Conservation (phyloP, 192 early-diverging fungal species). For the Pilaira anomala region DNA sequence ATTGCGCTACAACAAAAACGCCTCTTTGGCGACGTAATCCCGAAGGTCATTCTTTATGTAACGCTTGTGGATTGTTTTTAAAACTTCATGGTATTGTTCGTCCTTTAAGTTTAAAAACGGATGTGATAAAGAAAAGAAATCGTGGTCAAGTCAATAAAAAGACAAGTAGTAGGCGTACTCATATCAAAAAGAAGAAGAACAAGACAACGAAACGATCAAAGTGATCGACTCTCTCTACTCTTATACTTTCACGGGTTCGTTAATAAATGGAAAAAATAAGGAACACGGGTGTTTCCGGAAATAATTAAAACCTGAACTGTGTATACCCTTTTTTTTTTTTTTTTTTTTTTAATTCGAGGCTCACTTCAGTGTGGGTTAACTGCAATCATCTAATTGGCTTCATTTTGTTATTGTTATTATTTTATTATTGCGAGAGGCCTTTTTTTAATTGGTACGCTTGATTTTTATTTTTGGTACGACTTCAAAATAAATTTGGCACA, state of each 20-base stretch:
- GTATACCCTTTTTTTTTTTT: background rate
- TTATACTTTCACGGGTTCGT: constrained; percentile 10
- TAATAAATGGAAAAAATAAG: too few species aligned
- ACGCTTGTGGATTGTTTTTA: constrained; percentile 90
- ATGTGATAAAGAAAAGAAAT: constrained; percentile 84
- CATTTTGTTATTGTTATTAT: too few species aligned
- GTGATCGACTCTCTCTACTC: too few species aligned
- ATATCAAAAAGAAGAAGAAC: background rate
- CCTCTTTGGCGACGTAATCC: constrained; percentile 86
- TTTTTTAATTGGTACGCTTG: too few species aligned
- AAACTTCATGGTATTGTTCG: constrained; percentile 87
- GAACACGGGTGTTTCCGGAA: too few species aligned
- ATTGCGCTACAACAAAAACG: constrained; percentile 85
- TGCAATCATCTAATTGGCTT: too few species aligned
- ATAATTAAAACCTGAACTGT: too few species aligned
- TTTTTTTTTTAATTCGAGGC: too few species aligned
- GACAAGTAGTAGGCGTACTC: background rate
- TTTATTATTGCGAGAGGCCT: too few species aligned
- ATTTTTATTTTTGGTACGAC: too few species aligned
- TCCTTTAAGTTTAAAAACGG: constrained; percentile 78
- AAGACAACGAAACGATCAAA: constrained; percentile 7
- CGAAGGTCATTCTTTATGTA: constrained; percentile 83
- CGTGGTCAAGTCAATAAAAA: constrained; percentile 36
- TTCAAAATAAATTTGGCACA: too few species aligned
- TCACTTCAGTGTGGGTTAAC: too few species aligned